phyloP scores from a whole-genome alignment of 192 early-diverging fungal genomes.

The Coemansia sp. region DNA sequence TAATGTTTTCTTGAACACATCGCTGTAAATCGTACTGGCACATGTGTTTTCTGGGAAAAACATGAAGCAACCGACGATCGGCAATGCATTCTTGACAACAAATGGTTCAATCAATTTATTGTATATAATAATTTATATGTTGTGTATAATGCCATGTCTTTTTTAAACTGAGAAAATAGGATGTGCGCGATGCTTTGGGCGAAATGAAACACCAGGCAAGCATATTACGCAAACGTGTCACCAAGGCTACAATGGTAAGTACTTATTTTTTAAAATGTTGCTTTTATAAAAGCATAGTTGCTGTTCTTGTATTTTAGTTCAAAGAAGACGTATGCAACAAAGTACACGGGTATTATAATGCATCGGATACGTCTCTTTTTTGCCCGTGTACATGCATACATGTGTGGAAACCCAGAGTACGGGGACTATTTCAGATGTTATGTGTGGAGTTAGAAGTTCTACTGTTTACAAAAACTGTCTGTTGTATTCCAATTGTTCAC shows the following conservation, averaged over 20 bases:
- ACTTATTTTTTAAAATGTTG: neutral
- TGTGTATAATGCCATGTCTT: neutral
- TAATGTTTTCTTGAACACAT: neutral
- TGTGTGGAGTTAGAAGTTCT: neutral
- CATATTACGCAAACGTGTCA: slow-evolving; percentile 45
- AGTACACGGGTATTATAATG: neutral
- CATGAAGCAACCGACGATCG: neutral
- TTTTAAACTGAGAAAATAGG: slow-evolving; percentile 14
- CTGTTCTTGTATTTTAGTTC: neutral
- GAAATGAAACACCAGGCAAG: slow-evolving; percentile 47
- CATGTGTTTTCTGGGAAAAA: neutral
- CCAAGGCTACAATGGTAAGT: slow-evolving; percentile 52
- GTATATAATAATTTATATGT: no score
- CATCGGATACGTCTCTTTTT: neutral
- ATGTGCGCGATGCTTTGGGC: slow-evolving; percentile 29
- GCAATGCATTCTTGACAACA: neutral
- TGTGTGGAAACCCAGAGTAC: no score
- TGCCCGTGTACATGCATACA: neutral
- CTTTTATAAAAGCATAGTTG: neutral
- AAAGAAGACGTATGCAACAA: neutral
- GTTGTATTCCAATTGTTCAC: neutral
- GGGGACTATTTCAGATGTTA: neutral
- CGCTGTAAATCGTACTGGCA: neutral
- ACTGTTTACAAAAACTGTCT: neutral
- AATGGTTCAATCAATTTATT: neutral